Percentiles rank a stretch among this genome's conserved stretches.
phyloP scores from a whole-genome alignment of 139 green algal species.

The Penium margaritaceum region DNA sequence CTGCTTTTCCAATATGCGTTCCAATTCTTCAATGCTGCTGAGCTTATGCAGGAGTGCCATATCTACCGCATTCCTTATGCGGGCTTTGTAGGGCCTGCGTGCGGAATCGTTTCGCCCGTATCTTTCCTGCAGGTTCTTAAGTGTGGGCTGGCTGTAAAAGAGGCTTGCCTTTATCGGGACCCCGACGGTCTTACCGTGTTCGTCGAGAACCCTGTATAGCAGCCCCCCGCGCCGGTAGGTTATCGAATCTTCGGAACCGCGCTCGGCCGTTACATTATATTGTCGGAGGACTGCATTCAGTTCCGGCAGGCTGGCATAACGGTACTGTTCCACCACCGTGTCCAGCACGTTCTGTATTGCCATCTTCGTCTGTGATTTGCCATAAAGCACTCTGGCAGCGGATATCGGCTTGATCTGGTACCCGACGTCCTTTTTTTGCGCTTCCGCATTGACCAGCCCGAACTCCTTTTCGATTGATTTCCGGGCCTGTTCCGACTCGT shows the following conservation, averaged over 20 bases:
- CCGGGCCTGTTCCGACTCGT: background rate
- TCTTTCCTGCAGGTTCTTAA: background rate
- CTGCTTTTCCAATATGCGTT: background rate
- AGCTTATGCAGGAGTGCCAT: background rate
- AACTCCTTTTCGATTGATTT: background rate
- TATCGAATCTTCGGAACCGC: background rate
- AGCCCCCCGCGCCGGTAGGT: background rate
- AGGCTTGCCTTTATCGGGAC: background rate
- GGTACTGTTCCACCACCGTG: background rate
- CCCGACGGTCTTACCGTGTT: background rate
- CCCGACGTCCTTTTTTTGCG: background rate
- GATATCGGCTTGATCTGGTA: background rate
- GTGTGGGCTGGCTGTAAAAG: background rate
- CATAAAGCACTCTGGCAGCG: background rate
- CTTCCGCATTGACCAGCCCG: background rate
- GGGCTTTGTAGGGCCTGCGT: background rate
- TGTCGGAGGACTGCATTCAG: background rate
- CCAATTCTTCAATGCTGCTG: no score
- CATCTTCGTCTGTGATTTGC: background rate
- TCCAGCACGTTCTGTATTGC: background rate
- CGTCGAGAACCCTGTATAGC: background rate
- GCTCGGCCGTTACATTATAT: background rate
- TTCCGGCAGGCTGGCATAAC: background rate
- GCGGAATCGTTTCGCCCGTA: background rate
- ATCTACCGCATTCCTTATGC: background rate